phyloP scores from a whole-genome alignment of 306 rosid species.

The Phaseolus lunatus region DNA sequence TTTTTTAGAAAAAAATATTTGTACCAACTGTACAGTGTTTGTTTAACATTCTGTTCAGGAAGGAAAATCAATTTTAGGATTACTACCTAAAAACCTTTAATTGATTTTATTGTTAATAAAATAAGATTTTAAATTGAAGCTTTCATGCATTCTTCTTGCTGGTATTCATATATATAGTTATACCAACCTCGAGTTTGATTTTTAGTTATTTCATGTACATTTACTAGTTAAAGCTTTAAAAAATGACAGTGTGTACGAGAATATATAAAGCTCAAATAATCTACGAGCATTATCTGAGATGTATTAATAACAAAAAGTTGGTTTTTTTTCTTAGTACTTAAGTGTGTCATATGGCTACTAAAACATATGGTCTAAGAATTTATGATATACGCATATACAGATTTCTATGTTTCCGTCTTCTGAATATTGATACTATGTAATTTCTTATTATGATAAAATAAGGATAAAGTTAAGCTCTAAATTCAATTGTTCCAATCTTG shows the following conservation, averaged over 20 bases:
- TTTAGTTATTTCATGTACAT: constrained; percentile 26
- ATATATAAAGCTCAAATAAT: constrained; percentile 15
- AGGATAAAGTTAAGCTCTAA: constrained; percentile 34
- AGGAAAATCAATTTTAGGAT: constrained; percentile 18
- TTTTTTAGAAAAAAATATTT: constrained; percentile 1
- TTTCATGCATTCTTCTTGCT: constrained; percentile 14
- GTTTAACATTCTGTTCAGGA: constrained; percentile 15
- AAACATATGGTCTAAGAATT: constrained; percentile 32
- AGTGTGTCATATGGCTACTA: neutral
- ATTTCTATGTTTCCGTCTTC: neutral
- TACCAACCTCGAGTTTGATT: constrained; percentile 24
- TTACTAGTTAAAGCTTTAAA: constrained; percentile 2
- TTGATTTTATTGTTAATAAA: constrained; percentile 8
- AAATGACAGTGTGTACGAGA: neutral
- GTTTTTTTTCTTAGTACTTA: neutral
- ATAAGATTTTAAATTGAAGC: constrained; percentile 31
- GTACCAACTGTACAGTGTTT: neutral
- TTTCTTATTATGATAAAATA: constrained; percentile 11
- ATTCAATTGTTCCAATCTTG: constrained; percentile 17
- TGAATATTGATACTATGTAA: neutral
- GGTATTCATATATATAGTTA: constrained; percentile 2
- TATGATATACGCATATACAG: neutral
- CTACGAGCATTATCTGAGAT: constrained; percentile 15
- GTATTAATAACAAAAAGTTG: neutral
- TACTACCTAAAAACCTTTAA: neutral